Evolutionary conservation across 2,329 filamentous ascomycete genomes (phyloP).

Genomic region (Lasiodiplodia gonubiensis): DNA sequence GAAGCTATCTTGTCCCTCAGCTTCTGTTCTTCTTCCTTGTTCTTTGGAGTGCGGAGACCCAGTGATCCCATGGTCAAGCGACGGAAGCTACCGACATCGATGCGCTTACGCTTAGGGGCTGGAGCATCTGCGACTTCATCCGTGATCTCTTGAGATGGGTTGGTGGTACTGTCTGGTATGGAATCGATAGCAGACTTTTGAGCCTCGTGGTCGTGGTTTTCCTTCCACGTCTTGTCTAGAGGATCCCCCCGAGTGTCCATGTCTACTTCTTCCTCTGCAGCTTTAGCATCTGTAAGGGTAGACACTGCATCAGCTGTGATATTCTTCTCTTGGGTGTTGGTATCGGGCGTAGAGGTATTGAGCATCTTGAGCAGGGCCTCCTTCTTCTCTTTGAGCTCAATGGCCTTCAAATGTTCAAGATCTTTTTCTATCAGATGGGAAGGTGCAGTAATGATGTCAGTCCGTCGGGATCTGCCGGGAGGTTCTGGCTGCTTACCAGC

Average conservation of each 20-base stretch:
- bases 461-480: not conserved
- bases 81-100: conserved; percentile 67
- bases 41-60: conserved; percentile 71
- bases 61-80: conserved; percentile 75
- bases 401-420: not conserved
- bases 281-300: not conserved
- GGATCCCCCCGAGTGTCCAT: not conserved
- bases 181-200: not conserved
- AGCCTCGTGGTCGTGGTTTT: not conserved
- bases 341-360: not conserved
- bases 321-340: not conserved
- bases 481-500: not conserved
- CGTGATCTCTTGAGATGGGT: not conserved
- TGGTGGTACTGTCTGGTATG: not conserved
- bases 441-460: not conserved
- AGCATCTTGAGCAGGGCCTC: not conserved
- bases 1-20: conserved; percentile 61
- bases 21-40: conserved; percentile 69
- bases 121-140: not conserved
- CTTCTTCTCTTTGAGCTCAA: not conserved
- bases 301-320: not conserved
- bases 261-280: not conserved
- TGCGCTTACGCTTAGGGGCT: conserved; percentile 42
- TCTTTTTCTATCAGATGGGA: not conserved
- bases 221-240: not conserved